Evolutionary conservation across 2,329 filamentous ascomycete genomes (phyloP).

Genomic region (Rutstroemia sp.): DNA sequence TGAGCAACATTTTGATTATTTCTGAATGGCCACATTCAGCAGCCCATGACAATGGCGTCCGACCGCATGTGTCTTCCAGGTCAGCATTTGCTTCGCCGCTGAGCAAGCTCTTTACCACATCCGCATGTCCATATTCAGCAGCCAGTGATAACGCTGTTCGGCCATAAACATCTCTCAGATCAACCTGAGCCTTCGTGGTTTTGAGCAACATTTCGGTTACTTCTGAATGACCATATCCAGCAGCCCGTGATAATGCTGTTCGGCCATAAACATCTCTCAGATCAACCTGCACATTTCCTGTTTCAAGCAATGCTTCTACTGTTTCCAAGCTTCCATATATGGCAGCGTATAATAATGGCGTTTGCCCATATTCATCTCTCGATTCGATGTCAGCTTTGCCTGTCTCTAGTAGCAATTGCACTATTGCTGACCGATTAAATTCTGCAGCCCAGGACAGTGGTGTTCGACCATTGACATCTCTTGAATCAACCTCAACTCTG

Average conservation of each 20-base stretch:
- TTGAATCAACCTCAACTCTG: neutral
- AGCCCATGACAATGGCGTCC: constrained; percentile 6
- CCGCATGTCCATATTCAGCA: too few relatives aligned
- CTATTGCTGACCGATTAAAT: too few relatives aligned
- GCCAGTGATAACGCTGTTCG: too few relatives aligned
- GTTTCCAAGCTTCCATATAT: neutral
- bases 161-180: neutral
- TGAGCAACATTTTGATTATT: constrained; percentile 6
- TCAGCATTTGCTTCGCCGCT: too few relatives aligned
- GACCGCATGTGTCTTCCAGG: too few relatives aligned
- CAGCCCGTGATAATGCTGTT: constrained; percentile 4
- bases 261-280: neutral
- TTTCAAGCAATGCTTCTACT: neutral
- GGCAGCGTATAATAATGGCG: neutral
- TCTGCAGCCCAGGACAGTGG: neutral
- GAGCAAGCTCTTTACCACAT: too few relatives aligned
- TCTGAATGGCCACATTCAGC: neutral
- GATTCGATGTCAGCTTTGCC: neutral
- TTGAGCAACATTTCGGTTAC: constrained; percentile 6
- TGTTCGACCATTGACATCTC: neutral
- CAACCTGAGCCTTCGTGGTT: constrained; percentile 3
- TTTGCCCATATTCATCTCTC: neutral
- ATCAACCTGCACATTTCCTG: neutral
- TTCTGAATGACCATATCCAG: neutral
- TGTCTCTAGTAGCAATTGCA: neutral